Conservation (phyloP, 2,329 filamentous ascomycete genomes). For the Thermoascus crustaceus region DNA sequence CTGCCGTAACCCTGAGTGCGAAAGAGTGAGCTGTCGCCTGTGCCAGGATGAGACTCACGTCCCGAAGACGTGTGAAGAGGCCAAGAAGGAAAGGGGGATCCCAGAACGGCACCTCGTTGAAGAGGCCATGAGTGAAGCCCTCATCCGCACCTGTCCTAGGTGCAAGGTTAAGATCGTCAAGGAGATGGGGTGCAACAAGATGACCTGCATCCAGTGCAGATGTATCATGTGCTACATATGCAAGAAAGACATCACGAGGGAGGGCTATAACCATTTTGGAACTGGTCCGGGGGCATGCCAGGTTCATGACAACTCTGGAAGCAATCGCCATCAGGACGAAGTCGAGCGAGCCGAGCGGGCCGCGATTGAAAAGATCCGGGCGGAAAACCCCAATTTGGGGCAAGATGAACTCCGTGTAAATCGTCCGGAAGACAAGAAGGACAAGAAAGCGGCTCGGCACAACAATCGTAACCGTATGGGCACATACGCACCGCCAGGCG, state of each 20-base stretch:
- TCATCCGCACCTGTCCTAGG: slow-evolving; percentile 62
- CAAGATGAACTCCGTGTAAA: slow-evolving; percentile 15
- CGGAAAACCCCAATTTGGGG: slow-evolving; percentile 15
- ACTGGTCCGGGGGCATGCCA: slow-evolving; percentile 39
- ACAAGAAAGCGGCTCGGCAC: neutral
- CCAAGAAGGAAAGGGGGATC: slow-evolving; percentile 50
- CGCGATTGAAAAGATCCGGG: slow-evolving; percentile 20
- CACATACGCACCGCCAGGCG: slow-evolving; percentile 2
- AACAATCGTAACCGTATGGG: neutral
- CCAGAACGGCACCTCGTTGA: slow-evolving; percentile 61
- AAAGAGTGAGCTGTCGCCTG: slow-evolving; percentile 55
- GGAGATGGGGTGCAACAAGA: slow-evolving; percentile 72
- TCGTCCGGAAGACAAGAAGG: neutral
- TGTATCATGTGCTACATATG: slow-evolving; percentile 54
- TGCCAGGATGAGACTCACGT: slow-evolving; percentile 64
- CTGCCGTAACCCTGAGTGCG: slow-evolving; percentile 60
- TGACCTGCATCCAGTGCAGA: slow-evolving; percentile 58
- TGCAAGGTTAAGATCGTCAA: slow-evolving; percentile 74
- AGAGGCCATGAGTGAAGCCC: slow-evolving; percentile 72
- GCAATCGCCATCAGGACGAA: slow-evolving; percentile 16
- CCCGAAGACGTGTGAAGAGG: slow-evolving; percentile 63
- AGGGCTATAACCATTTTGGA: slow-evolving; percentile 62
- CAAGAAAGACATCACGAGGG: slow-evolving; percentile 51
- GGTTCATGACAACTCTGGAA: slow-evolving; percentile 10
- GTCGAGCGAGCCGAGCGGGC: slow-evolving; percentile 20